phyloP scores from a whole-genome alignment of 23 red algal species.

The Gracilariopsis chorda region DNA sequence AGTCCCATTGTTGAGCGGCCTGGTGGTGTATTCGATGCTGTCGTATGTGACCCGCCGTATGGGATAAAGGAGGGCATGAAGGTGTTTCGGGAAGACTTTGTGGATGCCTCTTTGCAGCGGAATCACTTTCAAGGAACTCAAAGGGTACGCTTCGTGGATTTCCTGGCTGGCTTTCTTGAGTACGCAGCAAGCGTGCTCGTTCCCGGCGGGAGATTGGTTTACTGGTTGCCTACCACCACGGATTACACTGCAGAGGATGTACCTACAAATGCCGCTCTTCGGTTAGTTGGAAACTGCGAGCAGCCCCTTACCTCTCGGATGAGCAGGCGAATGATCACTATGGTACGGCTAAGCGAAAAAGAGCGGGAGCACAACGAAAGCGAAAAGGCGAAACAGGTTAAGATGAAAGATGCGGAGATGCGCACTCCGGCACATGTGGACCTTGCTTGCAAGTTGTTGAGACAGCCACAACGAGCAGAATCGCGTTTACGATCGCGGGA shows the following conservation, averaged over 20 bases:
- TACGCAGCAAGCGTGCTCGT: constrained; percentile 67
- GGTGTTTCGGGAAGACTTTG: constrained; percentile 57
- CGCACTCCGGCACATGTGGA: constrained; percentile 52
- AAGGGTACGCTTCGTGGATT: constrained; percentile 68
- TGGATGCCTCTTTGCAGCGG: constrained; percentile 40
- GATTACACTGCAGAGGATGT: constrained; percentile 80
- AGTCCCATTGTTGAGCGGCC: not conserved
- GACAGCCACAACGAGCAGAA: constrained; percentile 65
- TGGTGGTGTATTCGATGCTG: constrained; percentile 76
- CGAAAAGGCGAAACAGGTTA: not conserved
- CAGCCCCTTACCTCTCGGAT: constrained; percentile 72
- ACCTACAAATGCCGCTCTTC: constrained; percentile 42
- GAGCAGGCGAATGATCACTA: constrained; percentile 64
- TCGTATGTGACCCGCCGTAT: constrained; percentile 96
- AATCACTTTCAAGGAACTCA: constrained; percentile 53
- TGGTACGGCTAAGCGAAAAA: constrained; percentile 55
- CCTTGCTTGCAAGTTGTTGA: constrained; percentile 39
- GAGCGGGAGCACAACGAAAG: not conserved
- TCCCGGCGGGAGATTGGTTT: constrained; percentile 81
- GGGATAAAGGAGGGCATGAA: constrained; percentile 93
- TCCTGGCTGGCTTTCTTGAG: constrained; percentile 68
- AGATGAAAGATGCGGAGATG: not conserved
- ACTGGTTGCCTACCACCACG: constrained; percentile 86
- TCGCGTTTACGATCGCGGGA: constrained; percentile 24
- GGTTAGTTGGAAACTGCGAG: constrained; percentile 56